Conservation (phyloP, 805 yeast species). For the Tetrapisispora taiwanensis region DNA sequence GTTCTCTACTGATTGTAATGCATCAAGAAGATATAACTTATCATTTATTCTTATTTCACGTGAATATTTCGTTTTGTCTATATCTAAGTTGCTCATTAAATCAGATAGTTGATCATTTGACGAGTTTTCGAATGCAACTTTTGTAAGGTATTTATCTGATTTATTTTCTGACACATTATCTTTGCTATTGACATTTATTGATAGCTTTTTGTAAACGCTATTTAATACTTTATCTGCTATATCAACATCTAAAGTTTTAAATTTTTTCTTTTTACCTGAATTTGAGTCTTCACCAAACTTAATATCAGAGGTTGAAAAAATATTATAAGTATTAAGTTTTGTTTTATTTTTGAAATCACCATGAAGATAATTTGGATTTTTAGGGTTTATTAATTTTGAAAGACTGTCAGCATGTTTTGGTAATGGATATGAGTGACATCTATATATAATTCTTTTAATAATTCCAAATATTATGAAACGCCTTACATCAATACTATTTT, state of each 20-base stretch:
- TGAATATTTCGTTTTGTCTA: background rate
- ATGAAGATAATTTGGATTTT: constrained; percentile 11
- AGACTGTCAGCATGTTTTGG: constrained; percentile 22
- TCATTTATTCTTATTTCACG: constrained; percentile 10
- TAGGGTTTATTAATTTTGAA: constrained; percentile 8
- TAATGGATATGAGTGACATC: constrained; percentile 71
- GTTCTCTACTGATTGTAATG: constrained; percentile 42
- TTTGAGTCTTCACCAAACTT: constrained; percentile 12
- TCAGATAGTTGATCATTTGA: background rate
- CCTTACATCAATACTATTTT: constrained; percentile 62
- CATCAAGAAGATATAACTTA: constrained; percentile 31
- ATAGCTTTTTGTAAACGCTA: constrained; percentile 23
- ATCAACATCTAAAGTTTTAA: constrained; percentile 10
- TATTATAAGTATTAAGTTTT: constrained; percentile 6
- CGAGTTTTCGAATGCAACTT: constrained; percentile 20
- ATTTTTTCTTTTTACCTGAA: constrained; percentile 1
- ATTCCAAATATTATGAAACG: constrained; percentile 82
- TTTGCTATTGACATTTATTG: constrained; percentile 1
- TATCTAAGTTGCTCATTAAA: background rate
- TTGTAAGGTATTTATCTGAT: constrained; percentile 3
- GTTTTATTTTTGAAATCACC: constrained; percentile 1
- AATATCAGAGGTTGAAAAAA: constrained; percentile 28
- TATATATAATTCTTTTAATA: constrained; percentile 66
- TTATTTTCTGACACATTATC: background rate
- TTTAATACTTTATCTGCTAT: constrained; percentile 23